Base-by-base conservation (phyloP, 257 asterid species). In the Leonotis leonurus region DNA sequence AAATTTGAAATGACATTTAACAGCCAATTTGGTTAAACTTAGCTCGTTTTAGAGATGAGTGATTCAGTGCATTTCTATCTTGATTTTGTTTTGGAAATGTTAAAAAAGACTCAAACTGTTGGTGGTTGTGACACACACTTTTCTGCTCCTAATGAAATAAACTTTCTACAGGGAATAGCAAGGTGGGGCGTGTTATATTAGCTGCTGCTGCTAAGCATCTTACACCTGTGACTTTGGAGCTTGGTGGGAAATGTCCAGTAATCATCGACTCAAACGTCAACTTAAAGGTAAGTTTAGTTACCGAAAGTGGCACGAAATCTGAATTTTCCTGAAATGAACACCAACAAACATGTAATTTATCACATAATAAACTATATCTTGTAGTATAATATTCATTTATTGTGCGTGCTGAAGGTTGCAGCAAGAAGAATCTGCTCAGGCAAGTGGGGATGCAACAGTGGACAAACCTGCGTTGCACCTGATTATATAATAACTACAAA, bases 381-480 rank as follows among this genome's bases (percentile, higher is more conserved):
- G 24, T 20, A 7, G 41, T 21, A 22, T 24, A 20, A 32, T 32
- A 39, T 60, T 16, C 52, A 45, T 8, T 27, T 21, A 13, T 58
- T 70, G 11, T 56, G 58, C 46, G 21, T 26, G 74, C 68, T 43
- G 41, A 51, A 92, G 98, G 93, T 92, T 62, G 75, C 95, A 4
- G 81, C 80, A 45, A 77, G 88, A 68, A 80, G 99, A 62, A 83
- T 89, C 53, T 80, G 83, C 72, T 81, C 88, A 25, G 99, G 97
- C 66, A 92, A 92, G 73, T 92, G 97, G 97, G 96, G 90, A 64
- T 72, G 93, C 76, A 92, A 89, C 78, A 88, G 76, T 24, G 99
- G 99, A 65, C 99, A 92, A 77, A 85, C 99, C 27, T 92, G 97
- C 37, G 55, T 86, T 63, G 71, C 99, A 26, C 95, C 97, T 24